Evolutionary conservation across 306 rosid genomes (phyloP), one percentile per base, ranked within the genome.

Genomic region (Aeschynomene evenia): DNA sequence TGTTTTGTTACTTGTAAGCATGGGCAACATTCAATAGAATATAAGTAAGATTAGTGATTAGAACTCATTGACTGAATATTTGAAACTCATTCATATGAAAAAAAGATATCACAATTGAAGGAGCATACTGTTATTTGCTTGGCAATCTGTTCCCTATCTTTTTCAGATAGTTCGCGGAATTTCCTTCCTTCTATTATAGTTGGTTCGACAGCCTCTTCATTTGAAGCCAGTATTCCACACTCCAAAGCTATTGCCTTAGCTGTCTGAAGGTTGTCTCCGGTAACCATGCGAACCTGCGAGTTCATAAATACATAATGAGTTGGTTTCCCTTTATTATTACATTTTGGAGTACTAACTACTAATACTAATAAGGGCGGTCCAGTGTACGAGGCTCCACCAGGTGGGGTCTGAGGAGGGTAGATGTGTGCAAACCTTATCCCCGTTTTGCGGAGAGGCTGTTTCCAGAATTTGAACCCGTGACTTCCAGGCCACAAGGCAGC

Each of bases 241-340:
- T 94, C 98, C 73, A 94, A 51, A 46, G 98, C 96, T 31, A 90
- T 94, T 71, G 98, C 98, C 85, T 85, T 94, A 39, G 97, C 98
- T 26, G 97, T 94, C 70, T 88, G 97, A 70, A 94, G 83, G 80
- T 94, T 94, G 81, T 94, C 98, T 50, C 97, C 98, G 0, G 98
- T 94, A 71, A 94, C 97, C 98, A 94, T 94, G 71, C 98, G 90
- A 31, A 94, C 98, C 98, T 94, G 79, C 33, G 77, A 74, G 53
- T 63, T 59, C 14, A 55, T 22, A 74, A 58, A 70, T 16, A 65
- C 24, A 48, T 11, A 42, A 73, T 43, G 24, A 64, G 72, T 69
- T 77, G 46, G 72, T 77, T 74, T 55, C 53, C 55, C 59, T 55
- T 28, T 18, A 61, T 28, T 18, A 61, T 67, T 66, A n/a, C 57